These are phyloP conservation scores for Drechslerella dactyloides DNA, from an alignment of 2,329 filamentous ascomycete genomes.

Conservation along the genomic window DNA sequence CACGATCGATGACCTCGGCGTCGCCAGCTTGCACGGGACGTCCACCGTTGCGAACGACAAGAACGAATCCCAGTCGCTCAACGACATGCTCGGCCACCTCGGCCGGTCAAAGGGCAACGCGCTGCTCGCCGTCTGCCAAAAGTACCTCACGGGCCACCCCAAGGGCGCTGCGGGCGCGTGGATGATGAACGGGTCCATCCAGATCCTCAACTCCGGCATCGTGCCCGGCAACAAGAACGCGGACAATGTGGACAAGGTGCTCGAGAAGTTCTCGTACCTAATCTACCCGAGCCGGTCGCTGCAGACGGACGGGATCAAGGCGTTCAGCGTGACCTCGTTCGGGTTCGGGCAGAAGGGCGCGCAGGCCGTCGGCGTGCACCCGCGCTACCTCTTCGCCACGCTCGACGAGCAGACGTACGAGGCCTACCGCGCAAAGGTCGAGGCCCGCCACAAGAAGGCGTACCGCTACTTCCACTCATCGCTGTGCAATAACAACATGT, in stretches of 20 bases:
- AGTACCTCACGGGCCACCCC: conserved; percentile 96
- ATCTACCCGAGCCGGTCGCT: conserved; percentile 94
- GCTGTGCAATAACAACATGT: conserved; percentile 96
- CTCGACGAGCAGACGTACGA: conserved; percentile 84
- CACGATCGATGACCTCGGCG: conserved; percentile 91
- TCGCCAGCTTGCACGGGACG: conserved; percentile 98
- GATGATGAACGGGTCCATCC: conserved; percentile 99
- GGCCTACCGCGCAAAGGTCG: conserved; percentile 84
- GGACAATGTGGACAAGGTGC: conserved; percentile 92
- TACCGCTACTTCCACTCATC: conserved; percentile 99
- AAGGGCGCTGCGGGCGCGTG: conserved; percentile 99
- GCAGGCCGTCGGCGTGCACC: conserved; percentile 94
- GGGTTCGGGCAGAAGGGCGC: conserved; percentile 99
- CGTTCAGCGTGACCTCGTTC: conserved; percentile 98
- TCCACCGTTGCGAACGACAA: conserved; percentile 99
- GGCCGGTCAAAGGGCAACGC: conserved; percentile 97
- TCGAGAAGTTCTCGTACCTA: conserved; percentile 98
- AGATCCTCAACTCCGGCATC: conserved; percentile 90
- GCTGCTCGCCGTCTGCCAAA: conserved; percentile 96
- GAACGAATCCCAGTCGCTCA: conserved; percentile 98
- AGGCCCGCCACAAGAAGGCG: conserved; percentile 94
- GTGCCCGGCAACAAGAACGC: conserved; percentile 98
- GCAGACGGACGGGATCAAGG: conserved; percentile 97
- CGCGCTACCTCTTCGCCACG: conserved; percentile 93
- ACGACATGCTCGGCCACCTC: conserved; percentile 92